Evolutionary conservation across 805 yeast species (phyloP).

Genomic region (Ogataea ganodermae): DNA sequence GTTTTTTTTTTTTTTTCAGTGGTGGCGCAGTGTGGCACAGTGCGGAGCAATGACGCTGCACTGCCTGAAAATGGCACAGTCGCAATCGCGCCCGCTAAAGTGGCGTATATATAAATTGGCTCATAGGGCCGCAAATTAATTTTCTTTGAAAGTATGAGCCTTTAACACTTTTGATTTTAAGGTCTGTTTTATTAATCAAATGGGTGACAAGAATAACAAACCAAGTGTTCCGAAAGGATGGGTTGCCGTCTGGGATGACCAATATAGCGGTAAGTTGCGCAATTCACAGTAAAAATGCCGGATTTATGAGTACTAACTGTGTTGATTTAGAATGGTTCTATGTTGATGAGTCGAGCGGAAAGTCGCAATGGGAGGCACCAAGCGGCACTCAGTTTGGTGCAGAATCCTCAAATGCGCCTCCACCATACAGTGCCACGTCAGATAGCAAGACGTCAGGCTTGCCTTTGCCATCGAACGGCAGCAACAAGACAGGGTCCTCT

Average conservation of each 20-base stretch:
- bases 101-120: constrained; percentile 1
- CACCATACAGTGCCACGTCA: constrained; percentile 30
- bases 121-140: not conserved
- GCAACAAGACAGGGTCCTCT: constrained; percentile 2
- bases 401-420: constrained; percentile 38
- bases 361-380: constrained; percentile 93
- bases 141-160: not conserved
- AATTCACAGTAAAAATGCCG: not conserved
- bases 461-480: constrained; percentile 14
- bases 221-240: constrained; percentile 47
- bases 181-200: constrained; percentile 3
- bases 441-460: constrained; percentile 11
- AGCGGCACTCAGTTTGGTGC: constrained; percentile 49
- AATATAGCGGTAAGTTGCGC: constrained; percentile 45
- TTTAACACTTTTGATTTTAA: not conserved
- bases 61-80: constrained; percentile 4
- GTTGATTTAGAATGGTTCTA: constrained; percentile 58
- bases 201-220: constrained; percentile 29
- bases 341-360: constrained; percentile 69
- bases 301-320: constrained; percentile 8
- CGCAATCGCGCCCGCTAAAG: not conserved
- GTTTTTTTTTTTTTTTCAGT: no score
- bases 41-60: not conserved
- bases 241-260: constrained; percentile 72
- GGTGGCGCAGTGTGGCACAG: not conserved